These are phyloP conservation scores for Narthecium ossifragum DNA, from an alignment of 106 monocot species.

Conservation along the genomic window DNA sequence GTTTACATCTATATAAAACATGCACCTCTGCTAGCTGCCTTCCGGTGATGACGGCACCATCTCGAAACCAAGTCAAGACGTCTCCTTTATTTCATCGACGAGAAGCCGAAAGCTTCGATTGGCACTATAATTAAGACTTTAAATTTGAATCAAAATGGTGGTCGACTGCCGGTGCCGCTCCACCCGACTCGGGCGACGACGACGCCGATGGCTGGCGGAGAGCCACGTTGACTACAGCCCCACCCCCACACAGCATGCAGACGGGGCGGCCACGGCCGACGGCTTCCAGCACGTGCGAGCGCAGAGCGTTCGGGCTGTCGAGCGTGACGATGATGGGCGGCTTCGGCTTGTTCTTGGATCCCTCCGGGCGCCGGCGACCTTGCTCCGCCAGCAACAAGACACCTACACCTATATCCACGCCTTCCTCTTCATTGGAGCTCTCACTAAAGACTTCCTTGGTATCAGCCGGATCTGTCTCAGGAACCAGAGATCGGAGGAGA, in stretches of 20 bases:
- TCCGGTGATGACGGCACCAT: too few relatives aligned
- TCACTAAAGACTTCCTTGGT: too few relatives aligned
- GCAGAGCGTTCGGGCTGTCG: slow-evolving; percentile 44
- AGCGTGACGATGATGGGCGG: slow-evolving; percentile 32
- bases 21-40: neutral
- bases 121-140: neutral
- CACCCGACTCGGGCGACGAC: slow-evolving; percentile 31
- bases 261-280: slow-evolving; percentile 42
- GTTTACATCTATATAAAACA: neutral
- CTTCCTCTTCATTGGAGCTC: too few relatives aligned
- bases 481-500: too few relatives aligned
- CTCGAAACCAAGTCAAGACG: too few relatives aligned
- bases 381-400: too few relatives aligned
- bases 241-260: slow-evolving; percentile 48
- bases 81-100: too few relatives aligned
- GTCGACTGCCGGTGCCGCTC: slow-evolving; percentile 21
- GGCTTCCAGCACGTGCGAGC: slow-evolving; percentile 61
- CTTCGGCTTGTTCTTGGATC: slow-evolving; percentile 38
- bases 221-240: slow-evolving; percentile 44
- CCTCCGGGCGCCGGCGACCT: slow-evolving; percentile 46
- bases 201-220: slow-evolving; percentile 55
- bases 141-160: slow-evolving; percentile 27
- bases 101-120: neutral
- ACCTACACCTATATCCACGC: too few relatives aligned
- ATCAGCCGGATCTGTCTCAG: too few relatives aligned